Evolutionary conservation across 805 yeast species (phyloP), one percentile per base, ranked within the genome.

Genomic region (Ogataea siamensis): DNA sequence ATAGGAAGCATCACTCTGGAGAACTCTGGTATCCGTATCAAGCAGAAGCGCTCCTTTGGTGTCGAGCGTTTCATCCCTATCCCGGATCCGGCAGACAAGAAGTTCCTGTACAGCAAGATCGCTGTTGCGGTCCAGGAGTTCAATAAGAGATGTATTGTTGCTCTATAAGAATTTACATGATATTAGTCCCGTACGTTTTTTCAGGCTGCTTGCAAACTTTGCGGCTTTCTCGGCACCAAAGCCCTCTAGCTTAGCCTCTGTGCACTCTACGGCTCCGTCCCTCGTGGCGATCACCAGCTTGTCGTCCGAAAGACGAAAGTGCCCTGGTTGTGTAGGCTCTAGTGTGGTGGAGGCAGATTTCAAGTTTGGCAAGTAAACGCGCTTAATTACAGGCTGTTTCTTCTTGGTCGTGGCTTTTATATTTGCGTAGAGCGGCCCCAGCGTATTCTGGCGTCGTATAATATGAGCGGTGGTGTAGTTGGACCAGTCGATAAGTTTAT

Each of bases 41-140:
- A 72, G 8, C 65, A 83, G 42, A 73, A 78, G 50, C 32, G 40
- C 6, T 12, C 39, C 1, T 55, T 53, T 13, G 73, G 71, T 1
- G 72, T 71, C 5, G 58, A 55, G 13, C 47, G 55, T 28, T 91
- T 91, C 56, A 77, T 91, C 32, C 95, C 96, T 2, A 70, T 91
- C 28, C 78, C 85, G 0, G 93, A 86, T 37, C 66, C 68, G 14
- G 63, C 71, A 7, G 79, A 81, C 42, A 70, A 89, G 46, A 68
- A 68, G 42, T 80, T 76, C 55, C 62, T 91, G 39, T 88, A 87
- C 67, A 73, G 68, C 46, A 75, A 74, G 54, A 84, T 93, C 50
- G 83, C 80, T 3, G 63, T 82, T 43, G 96, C 96, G 2, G 98
- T 87, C 12, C 74, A 71, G 15, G 86, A 82, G 52, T 88, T 71